Base-by-base conservation (phyloP, 257 asterid species). In the Solanum appendiculatum region DNA sequence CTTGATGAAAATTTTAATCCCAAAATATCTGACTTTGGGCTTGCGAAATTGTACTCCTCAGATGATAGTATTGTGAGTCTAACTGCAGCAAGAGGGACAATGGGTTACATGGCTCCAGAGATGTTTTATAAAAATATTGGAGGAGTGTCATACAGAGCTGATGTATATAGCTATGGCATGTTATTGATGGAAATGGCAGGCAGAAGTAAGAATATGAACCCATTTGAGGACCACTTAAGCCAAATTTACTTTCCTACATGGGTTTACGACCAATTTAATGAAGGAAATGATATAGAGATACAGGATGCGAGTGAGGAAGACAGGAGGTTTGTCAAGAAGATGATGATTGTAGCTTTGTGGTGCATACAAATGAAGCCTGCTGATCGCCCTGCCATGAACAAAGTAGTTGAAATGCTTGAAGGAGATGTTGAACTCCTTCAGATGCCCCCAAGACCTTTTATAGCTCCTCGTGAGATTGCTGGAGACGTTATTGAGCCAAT, bases 121-220 rank as follows among this genome's bases (percentile, higher is more conserved):
- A 5, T 88, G 64, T 88, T 88, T 78, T 90, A 90, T 87, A 90
- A 88, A 58, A 90, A 87, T 44, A 86, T 90, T 14, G 93, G 93
- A n/a, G 93, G 89, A 25, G 72, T 91, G 13, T 86, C 94, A 2
- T 34, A 87, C 40, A 94, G 90, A 46, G 94, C 93, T 16, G 95
- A 94, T 80, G 94, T 93, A 21, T 93, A 94, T 73, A 92, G 94
- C 56, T 94, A 87, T 21, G 97, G 97, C 1, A 94, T 92, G 94
- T 6, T 93, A 91, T 56, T 92, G 87, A 86, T 92, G 90, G 94
- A 94, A 89, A 91, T 92, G 92, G 93, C 85, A 2, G 88, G 89
- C 64, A 90, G 87, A 87, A 81, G 91, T 72, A 85, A 88, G 78
- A 88, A 86, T 39, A 48, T 88, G 85, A 88, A 86, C 74, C 89